Conservation (phyloP, 805 yeast genomes). For the Nematodospora valgi region DNA sequence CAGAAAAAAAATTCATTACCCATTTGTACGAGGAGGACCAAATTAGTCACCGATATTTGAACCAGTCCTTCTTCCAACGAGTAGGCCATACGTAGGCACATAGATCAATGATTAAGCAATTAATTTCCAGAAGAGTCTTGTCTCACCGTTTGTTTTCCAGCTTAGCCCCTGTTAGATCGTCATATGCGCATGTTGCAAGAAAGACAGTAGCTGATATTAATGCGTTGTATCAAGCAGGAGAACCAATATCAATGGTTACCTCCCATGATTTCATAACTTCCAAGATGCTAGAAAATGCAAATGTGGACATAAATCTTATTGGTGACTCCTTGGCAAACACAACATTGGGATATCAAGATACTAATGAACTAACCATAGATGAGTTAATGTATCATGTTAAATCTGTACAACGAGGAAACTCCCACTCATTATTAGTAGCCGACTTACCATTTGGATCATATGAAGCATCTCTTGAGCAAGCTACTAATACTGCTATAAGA, state of each 20-base stretch:
- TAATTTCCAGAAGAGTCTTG: too few relatives aligned
- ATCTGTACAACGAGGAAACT: constrained; percentile 72
- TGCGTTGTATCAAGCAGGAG: constrained; percentile 14
- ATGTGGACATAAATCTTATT: constrained; percentile 67
- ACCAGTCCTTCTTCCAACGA: too few relatives aligned
- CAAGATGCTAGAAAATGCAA: constrained; percentile 60
- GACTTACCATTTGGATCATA: constrained; percentile 90
- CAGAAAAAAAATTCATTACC: too few relatives aligned
- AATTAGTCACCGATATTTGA: too few relatives aligned
- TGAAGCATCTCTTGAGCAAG: constrained; percentile 62
- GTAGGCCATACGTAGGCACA: too few relatives aligned
- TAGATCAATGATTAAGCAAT: too few relatives aligned
- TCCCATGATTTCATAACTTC: constrained; percentile 87
- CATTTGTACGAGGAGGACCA: too few relatives aligned
- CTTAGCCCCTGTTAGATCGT: constrained; percentile 8
- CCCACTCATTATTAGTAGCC: constrained; percentile 64
- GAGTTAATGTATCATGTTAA: constrained; percentile 75
- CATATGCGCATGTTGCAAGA: constrained; percentile 12
- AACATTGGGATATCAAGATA: constrained; percentile 72
- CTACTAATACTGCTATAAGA: constrained; percentile 53
- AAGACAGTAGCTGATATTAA: constrained; percentile 21
- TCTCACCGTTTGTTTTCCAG: too few relatives aligned
- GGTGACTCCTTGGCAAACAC: constrained; percentile 97
- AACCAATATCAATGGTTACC: constrained; percentile 53
- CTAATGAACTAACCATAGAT: constrained; percentile 72